Evolutionary conservation across 345 rosid genomes (phyloP).

Genomic region (Zanthoxylum bungeanum): DNA sequence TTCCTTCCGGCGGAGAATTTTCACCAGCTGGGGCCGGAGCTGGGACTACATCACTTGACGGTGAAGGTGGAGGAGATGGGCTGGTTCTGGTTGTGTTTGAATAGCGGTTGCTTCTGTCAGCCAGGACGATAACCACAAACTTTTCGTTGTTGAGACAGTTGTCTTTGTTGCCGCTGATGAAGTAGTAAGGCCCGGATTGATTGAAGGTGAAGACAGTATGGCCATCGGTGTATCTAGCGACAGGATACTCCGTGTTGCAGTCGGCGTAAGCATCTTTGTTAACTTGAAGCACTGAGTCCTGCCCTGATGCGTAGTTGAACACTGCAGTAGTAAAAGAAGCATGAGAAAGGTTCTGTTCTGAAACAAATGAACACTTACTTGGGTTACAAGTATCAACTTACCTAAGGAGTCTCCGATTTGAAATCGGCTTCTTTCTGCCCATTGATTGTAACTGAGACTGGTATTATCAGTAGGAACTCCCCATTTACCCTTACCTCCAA

Average conservation of each 20-base stretch:
- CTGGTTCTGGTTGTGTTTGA: slow-evolving; percentile 14
- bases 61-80: slow-evolving; percentile 27
- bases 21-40: slow-evolving; percentile 50
- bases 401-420: slow-evolving; percentile 78
- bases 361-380: not conserved
- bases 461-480: no score
- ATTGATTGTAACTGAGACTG: no score
- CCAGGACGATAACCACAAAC: slow-evolving; percentile 53
- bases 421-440: slow-evolving; percentile 58
- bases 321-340: no score
- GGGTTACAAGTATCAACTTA: slow-evolving; percentile 24
- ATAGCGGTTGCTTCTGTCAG: slow-evolving; percentile 46
- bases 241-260: slow-evolving; percentile 37
- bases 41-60: slow-evolving; percentile 24
- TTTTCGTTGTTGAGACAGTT: slow-evolving; percentile 69
- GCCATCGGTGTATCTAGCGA: slow-evolving; percentile 38
- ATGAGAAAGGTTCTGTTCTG: no score
- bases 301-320: no score
- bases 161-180: slow-evolving; percentile 72
- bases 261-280: no score
- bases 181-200: no score
- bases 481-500: slow-evolving; percentile 65
- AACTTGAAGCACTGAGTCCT: no score
- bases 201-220: slow-evolving; percentile 54
- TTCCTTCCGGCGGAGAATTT: slow-evolving; percentile 43